Base-by-base conservation (phyloP, 768 basidiomycete genomes). In the Kwoniella newhampshirensis region DNA sequence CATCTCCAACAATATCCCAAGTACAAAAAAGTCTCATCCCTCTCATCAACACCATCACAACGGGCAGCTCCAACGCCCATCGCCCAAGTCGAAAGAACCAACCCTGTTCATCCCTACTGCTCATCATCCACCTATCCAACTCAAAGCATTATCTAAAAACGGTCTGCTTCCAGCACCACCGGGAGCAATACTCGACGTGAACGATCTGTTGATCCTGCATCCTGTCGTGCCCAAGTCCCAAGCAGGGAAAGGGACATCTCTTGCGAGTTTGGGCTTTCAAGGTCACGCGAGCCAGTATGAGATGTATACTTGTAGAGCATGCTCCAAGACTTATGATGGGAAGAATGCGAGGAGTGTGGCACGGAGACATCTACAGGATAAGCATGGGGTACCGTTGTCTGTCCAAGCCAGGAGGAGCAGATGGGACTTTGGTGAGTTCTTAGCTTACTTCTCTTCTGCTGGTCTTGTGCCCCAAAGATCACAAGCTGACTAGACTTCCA, bases 341-440 rank as follows among this genome's bases (percentile, higher is more conserved):
- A 73, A 75, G 60, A 78, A 79, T 52, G 77, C 76, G 3, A 52
- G 79, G 51, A 77, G 76, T 57, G 78, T 79, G 40, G 78, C 78
- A 55, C 66, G 78, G 44, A 41, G 79, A 47, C 79, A 79, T 63
- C 52, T 79, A 52, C 76, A 77, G 67, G 78, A 79, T 59, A 79
- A 78, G 59, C 79, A 79, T 66, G 75, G 70, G 15, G 75, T 79
- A 25, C 73, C 76, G 18, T 46, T 79, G 37, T 62, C 57, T n/a
- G 54, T 68, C n/a, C 79, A 79, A 62, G 71, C 73, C 36, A 71
- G 77, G 48, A 59, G 77, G 52, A 78, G 76, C 26, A 64, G 79
- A 43, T 79, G 79, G 79, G 79, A 79, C 60, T 68, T 68, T 51
- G 74, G 78, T 78, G 48, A 70, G 77, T 72, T 8, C n/a, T n/a